phyloP scores from a whole-genome alignment of 306 rosid genomes.

The Lathyrus tuberosus region DNA sequence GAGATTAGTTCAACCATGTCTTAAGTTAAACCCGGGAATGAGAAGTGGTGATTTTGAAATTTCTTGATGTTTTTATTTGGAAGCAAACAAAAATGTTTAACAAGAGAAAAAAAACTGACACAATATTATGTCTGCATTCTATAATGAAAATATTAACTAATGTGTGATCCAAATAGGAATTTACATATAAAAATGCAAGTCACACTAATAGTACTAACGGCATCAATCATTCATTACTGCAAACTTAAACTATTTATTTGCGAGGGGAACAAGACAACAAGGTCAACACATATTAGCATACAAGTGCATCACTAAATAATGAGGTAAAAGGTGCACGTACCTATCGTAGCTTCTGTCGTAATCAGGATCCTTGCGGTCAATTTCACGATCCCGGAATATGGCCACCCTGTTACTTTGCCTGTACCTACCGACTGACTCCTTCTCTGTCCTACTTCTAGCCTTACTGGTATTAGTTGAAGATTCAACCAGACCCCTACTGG shows the following conservation, averaged over 20 bases:
- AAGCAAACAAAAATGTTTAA: slow-evolving; percentile 1
- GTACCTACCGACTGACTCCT: slow-evolving; percentile 76
- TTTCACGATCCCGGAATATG: slow-evolving; percentile 89
- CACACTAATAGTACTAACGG: neutral
- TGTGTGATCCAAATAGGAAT: slow-evolving; percentile 11
- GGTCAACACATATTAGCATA: slow-evolving; percentile 1
- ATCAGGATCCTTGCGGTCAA: slow-evolving; percentile 96
- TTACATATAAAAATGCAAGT: neutral
- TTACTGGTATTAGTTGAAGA: slow-evolving; percentile 60
- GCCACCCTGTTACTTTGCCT: slow-evolving; percentile 85
- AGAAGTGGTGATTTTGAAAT: slow-evolving; percentile 20
- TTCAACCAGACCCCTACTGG: slow-evolving; percentile 62
- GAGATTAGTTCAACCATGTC: neutral
- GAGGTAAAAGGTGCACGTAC: slow-evolving; percentile 41
- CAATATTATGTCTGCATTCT: neutral
- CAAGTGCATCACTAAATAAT: neutral
- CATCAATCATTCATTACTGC: neutral
- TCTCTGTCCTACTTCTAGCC: slow-evolving; percentile 84
- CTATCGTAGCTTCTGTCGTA: slow-evolving; percentile 90
- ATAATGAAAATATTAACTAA: slow-evolving; percentile 13
- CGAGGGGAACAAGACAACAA: slow-evolving; percentile 12
- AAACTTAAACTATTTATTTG: slow-evolving; percentile 26
- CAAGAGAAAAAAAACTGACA: neutral
- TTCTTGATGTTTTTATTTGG: slow-evolving; percentile 2
- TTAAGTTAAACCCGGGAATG: neutral